These are phyloP conservation scores for Cladophialophora exuberans DNA, from an alignment of 2,329 filamentous ascomycete species.

Conservation along the genomic window DNA sequence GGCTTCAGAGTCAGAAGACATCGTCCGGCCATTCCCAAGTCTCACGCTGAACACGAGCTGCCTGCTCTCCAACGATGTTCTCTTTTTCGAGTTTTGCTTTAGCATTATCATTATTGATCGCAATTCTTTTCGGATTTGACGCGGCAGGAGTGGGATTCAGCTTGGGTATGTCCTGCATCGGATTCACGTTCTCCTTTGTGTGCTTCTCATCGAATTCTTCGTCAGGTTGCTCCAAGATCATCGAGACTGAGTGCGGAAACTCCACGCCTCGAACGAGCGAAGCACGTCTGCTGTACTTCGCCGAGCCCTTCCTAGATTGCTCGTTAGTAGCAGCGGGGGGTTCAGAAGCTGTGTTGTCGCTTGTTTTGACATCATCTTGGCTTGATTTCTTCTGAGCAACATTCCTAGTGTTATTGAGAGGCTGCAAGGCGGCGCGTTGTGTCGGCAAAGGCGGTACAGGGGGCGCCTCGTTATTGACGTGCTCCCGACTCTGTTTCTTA, in stretches of 20 bases:
- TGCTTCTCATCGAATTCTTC: constrained; percentile 21
- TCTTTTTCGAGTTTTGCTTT: too few species aligned
- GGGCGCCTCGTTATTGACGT: constrained; percentile 7
- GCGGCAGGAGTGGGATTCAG: neutral
- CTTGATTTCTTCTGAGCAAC: neutral
- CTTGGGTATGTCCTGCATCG: neutral
- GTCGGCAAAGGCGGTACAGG: constrained; percentile 18
- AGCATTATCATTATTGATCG: constrained; percentile 8
- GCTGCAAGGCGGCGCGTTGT: constrained; percentile 21
- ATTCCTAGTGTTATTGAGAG: constrained; percentile 24
- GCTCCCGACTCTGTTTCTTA: constrained; percentile 15
- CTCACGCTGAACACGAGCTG: constrained; percentile 17
- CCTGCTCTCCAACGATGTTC: too few species aligned
- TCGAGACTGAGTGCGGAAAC: constrained; percentile 28
- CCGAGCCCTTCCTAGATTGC: neutral
- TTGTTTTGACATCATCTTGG: constrained; percentile 17
- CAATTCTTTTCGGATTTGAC: neutral
- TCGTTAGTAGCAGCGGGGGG: neutral
- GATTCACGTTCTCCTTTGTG: constrained; percentile 8
- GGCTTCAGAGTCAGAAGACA: constrained; percentile 26
- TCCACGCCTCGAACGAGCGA: constrained; percentile 1
- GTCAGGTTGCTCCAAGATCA: constrained; percentile 31
- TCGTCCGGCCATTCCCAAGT: constrained; percentile 35
- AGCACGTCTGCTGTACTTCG: constrained; percentile 8
- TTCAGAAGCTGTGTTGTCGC: neutral